phyloP scores from a whole-genome alignment of 371 early-diverging fungal genomes.

The Batrachochytrium dendrobatidis region DNA sequence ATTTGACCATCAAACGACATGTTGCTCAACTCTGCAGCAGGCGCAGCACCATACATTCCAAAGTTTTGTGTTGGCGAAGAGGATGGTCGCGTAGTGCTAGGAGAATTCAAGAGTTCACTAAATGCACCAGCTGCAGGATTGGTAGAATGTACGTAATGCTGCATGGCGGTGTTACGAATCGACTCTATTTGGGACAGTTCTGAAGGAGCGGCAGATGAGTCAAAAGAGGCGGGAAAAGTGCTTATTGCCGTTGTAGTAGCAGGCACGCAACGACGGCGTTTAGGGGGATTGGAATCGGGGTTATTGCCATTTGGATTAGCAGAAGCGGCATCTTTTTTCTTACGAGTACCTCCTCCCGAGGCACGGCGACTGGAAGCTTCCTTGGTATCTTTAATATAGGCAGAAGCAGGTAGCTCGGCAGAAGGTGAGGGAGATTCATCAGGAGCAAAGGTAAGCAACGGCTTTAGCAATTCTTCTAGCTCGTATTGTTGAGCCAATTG shows the following conservation, averaged over 20 bases:
- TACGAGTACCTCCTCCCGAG: conserved; percentile 13
- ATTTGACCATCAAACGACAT: neutral
- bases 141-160: no score
- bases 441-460: conserved; percentile 37
- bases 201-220: neutral
- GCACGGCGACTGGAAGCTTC: conserved; percentile 50
- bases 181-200: neutral
- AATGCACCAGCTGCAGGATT: no score
- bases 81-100: no score
- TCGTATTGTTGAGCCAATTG: conserved; percentile 49
- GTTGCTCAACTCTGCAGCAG: neutral
- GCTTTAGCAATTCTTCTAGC: conserved; percentile 28
- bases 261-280: neutral
- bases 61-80: neutral
- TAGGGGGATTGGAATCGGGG: neutral
- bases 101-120: no score
- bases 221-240: neutral
- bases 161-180: no score
- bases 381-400: conserved; percentile 23
- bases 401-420: conserved; percentile 11
- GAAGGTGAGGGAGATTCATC: no score
- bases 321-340: neutral
- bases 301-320: neutral
- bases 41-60: neutral
- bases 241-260: neutral